Evolutionary conservation across 208 protist species (phyloP).

Genomic region (Lotmaria passim): DNA sequence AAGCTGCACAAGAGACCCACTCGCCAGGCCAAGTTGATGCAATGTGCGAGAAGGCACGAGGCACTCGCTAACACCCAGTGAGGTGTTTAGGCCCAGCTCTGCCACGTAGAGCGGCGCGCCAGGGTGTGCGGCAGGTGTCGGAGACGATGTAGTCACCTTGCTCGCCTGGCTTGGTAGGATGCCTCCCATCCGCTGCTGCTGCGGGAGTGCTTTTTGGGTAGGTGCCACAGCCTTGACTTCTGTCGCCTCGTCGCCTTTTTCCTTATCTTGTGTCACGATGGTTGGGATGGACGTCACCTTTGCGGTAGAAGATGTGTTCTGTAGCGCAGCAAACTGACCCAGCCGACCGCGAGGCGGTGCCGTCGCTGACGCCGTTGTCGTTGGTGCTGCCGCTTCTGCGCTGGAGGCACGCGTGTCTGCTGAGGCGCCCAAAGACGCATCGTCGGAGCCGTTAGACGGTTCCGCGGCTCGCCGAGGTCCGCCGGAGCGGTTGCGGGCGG

Average conservation of each 20-base stretch:
- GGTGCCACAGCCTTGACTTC: no score
- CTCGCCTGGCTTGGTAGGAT: no score
- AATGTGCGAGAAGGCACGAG: slow-evolving; percentile 7
- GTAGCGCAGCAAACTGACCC: background rate
- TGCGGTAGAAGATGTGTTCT: no score
- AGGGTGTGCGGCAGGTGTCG: background rate
- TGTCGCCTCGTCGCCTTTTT: no score
- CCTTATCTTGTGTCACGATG: no score
- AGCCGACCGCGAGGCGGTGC: background rate
- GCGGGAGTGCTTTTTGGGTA: no score
- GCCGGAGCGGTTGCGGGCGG: slow-evolving; percentile 15
- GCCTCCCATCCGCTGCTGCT: no score
- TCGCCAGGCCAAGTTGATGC: slow-evolving; percentile 26
- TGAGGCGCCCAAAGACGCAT: background rate
- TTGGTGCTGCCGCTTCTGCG: background rate
- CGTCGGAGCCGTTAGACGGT: slow-evolving; percentile 2
- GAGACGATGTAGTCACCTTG: no score
- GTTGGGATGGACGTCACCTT: no score
- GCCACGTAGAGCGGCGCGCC: background rate
- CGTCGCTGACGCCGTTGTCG: background rate
- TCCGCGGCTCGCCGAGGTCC: slow-evolving; percentile 1
- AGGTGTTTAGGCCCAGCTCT: background rate
- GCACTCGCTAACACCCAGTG: slow-evolving; percentile 30
- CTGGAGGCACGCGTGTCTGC: background rate
- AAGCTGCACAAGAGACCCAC: slow-evolving; percentile 20